Evolutionary conservation across 2,329 filamentous ascomycete species (phyloP), one percentile per base, ranked within the genome.

Genomic region (Ascomycota sp.): DNA sequence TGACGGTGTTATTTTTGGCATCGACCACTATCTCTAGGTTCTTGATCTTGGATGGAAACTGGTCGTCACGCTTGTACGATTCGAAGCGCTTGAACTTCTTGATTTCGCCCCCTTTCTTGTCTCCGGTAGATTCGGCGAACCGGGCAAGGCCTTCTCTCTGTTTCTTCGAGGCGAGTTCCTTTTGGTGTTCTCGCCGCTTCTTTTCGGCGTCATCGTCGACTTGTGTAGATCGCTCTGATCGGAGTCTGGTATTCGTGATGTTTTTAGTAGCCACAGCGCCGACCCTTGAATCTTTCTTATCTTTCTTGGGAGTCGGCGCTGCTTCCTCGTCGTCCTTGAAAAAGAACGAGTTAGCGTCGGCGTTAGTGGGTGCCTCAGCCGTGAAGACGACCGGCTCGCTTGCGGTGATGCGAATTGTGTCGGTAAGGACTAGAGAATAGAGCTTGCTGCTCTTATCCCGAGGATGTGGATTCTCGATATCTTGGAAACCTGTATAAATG

Each of bases 1-100:
- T 76, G 33, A 98, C 71, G 0, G 86, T 94, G 33, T 69, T 69
- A 43, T 82, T 89, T 59, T 93, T 95, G 41, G 70, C 65, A 47
- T 98, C 89, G 10, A 95, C 82, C 15, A 93, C 68, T 36, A 98
- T 82, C 36, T 80, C 75, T 33, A 95, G 62, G 43, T 93, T 86
- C 49, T 78, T 77, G 39, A 92, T 73, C 45, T 73, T 75, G 10
- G 66, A 48, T 2, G 89, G 89, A 31, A 98, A 72, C 51, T 95
- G 86, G 42, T 91, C 93, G 51, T 95, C 89, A 35, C 86, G 73
- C 62, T 95, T 98, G 60, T 98, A 98, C 0, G 89, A 98, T 53
- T 98, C 89, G 47, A 95, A 98, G 32, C 83, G 80, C 61, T 95
- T 95, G 63, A 98, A 95, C 56, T 86, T 92, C 64, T 95, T 95